Evolutionary conservation across 2,329 filamentous ascomycete species (phyloP), one percentile per base, ranked within the genome.

Genomic region (Verticillium nubilum): DNA sequence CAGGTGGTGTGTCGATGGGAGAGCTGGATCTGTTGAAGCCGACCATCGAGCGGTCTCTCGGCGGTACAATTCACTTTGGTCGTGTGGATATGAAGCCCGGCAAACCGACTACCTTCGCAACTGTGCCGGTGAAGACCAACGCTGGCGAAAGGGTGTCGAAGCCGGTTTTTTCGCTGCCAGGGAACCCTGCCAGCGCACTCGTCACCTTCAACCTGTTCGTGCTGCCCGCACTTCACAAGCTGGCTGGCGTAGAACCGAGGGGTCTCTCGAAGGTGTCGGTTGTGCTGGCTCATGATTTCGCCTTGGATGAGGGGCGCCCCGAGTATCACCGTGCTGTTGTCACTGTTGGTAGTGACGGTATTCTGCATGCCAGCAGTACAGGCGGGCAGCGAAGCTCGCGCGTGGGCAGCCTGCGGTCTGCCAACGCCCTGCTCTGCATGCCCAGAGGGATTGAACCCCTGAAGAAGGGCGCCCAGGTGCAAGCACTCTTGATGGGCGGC

Each of bases 71-170:
- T 65, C 95, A 97, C 74, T 99, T 99, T 67, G 95, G 95, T 26
- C 89, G 95, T 3, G 95, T 99, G 2, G 85, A 89, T 58, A 98
- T 99, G 95, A 99, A 99, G 78, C 95, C 95, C 0, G 95, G 95
- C 4, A 99, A 98, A 74, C 95, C 95, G 2, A 97, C 93, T 0
- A 99, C 95, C 0, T 99, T 99, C 72, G 95, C 95, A 2, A 97
- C 92, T 0, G 83, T 98, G 0, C 87, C 91, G 1, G 78, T 83
- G 42, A 87, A 87, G 72, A 78, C 84, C 61, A 82, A 83, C 62
- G 70, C 68, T 1, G 85, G 86, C 23, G 77, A 83, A 47, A 81
- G 86, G 53, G 73, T 85, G 26, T 77, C 76, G 1, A 92, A 90
- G 69, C 81, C 88, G 60, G 85, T 99, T 64, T 99, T 99, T 75